These are phyloP conservation scores for Limonium bicolor DNA, from an alignment of 148 eudicot species.

Conservation along the genomic window DNA sequence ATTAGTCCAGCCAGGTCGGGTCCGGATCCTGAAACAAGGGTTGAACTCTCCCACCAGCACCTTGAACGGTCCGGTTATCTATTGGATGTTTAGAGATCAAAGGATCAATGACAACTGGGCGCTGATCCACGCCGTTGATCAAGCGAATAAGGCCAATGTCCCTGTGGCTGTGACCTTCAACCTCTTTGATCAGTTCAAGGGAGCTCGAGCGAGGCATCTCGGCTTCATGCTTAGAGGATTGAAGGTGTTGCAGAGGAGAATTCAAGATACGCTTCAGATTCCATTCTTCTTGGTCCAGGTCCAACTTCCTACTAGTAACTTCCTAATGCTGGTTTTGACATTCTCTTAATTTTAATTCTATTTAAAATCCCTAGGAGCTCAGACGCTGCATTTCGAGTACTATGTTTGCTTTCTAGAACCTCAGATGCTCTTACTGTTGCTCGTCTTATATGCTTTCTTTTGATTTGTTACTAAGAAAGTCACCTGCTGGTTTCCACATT, in stretches of 20 bases:
- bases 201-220: conserved; percentile 72
- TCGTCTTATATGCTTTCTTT: not conserved
- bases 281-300: conserved; percentile 80
- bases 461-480: not conserved
- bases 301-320: no score
- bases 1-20: conserved; percentile 46
- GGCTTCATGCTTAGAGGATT: conserved; percentile 89
- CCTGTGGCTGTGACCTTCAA: conserved; percentile 80
- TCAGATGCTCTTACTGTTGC: no score
- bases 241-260: conserved; percentile 20
- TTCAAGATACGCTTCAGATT: conserved; percentile 30
- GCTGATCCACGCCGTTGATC: conserved; percentile 76
- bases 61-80: conserved; percentile 68
- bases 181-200: conserved; percentile 66
- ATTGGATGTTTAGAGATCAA: conserved; percentile 99
- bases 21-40: conserved; percentile 46
- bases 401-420: no score
- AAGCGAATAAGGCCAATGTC: conserved; percentile 53
- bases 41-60: conserved; percentile 10
- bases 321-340: no score
- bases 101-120: conserved; percentile 93
- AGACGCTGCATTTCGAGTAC: no score
- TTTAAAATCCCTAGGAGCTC: no score
- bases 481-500: not conserved
- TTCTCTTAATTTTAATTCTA: no score